These are phyloP conservation scores for Kodamaea neixiangensis DNA, from an alignment of 805 yeast species.

Conservation along the genomic window DNA sequence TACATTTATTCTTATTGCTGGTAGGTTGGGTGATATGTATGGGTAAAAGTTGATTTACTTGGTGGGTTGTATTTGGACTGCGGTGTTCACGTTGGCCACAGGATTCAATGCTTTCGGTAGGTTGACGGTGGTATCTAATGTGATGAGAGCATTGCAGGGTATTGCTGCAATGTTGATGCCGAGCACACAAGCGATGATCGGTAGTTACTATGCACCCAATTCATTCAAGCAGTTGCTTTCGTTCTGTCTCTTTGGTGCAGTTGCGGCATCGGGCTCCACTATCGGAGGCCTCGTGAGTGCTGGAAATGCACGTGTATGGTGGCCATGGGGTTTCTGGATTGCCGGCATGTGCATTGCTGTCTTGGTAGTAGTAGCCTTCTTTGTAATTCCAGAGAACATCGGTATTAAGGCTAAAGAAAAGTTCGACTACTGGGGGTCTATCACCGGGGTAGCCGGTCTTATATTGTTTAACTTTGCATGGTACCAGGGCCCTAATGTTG, in stretches of 20 bases:
- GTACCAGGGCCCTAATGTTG: conserved; percentile 22
- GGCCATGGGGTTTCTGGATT: conserved; percentile 39
- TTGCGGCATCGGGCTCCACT: conserved; percentile 36
- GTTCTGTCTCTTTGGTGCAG: conserved; percentile 35
- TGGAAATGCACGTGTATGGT: conserved; percentile 30
- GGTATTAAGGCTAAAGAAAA: conserved; percentile 18
- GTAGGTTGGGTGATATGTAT: conserved; percentile 38
- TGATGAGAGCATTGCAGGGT: conserved; percentile 35
- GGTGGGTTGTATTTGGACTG: conserved; percentile 26
- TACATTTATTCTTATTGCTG: conserved; percentile 35
- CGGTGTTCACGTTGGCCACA: conserved; percentile 23
- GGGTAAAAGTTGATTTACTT: conserved; percentile 34
- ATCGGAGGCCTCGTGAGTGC: conserved; percentile 31
- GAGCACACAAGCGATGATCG: conserved; percentile 34
- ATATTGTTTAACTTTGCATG: conserved; percentile 21
- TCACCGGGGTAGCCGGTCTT: conserved; percentile 17
- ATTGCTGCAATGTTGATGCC: conserved; percentile 38
- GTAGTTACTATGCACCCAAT: conserved; percentile 30
- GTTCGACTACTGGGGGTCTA: conserved; percentile 30
- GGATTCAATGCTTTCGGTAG: conserved; percentile 30
- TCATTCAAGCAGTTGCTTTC: conserved; percentile 18
- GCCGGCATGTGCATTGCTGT: conserved; percentile 22
- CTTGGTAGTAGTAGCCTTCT: conserved; percentile 19
- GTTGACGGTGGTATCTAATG: conserved; percentile 28
- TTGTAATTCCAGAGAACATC: conserved; percentile 31